These are phyloP conservation scores for Microbotryum intermedium DNA, from an alignment of 1,284 basidiomycete genomes.

Conservation along the genomic window DNA sequence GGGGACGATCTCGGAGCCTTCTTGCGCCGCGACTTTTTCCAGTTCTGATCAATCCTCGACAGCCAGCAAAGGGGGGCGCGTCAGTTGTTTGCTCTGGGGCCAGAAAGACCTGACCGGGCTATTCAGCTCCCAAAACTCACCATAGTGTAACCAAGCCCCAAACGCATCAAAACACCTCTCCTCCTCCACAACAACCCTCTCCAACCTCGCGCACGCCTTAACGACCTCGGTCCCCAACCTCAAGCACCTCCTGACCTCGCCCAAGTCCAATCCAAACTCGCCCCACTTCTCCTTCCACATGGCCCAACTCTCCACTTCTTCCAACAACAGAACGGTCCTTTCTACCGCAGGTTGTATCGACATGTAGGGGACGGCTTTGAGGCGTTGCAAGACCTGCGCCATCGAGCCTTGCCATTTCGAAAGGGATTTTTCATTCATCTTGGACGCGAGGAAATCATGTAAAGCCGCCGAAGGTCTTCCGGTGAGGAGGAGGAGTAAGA, in stretches of 20 bases:
- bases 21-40: constrained; percentile 23
- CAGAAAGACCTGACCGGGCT: not conserved
- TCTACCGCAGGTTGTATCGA: constrained; percentile 13
- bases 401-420: constrained; percentile 25
- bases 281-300: constrained; percentile 12
- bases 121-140: too few species aligned
- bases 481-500: constrained; percentile 17
- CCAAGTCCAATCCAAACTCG: not conserved
- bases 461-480: constrained; percentile 15
- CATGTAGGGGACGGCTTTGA: constrained; percentile 6
- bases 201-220: not conserved
- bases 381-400: constrained; percentile 3
- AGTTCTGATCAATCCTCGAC: too few species aligned
- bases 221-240: constrained; percentile 3
- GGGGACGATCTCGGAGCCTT: constrained; percentile 16
- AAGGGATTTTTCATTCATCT: constrained; percentile 27
- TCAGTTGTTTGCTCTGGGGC: not conserved
- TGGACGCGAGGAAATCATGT: constrained; percentile 23
- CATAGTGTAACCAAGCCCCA: constrained; percentile 17
- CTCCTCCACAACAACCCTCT: constrained; percentile 18
- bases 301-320: constrained; percentile 15
- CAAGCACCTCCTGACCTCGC: not conserved
- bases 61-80: not conserved
- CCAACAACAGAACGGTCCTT: constrained; percentile 5
- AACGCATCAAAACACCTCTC: constrained; percentile 23